Evolutionary conservation across 371 early-diverging fungal species (phyloP).

Genomic region (Mucor piriformis): DNA sequence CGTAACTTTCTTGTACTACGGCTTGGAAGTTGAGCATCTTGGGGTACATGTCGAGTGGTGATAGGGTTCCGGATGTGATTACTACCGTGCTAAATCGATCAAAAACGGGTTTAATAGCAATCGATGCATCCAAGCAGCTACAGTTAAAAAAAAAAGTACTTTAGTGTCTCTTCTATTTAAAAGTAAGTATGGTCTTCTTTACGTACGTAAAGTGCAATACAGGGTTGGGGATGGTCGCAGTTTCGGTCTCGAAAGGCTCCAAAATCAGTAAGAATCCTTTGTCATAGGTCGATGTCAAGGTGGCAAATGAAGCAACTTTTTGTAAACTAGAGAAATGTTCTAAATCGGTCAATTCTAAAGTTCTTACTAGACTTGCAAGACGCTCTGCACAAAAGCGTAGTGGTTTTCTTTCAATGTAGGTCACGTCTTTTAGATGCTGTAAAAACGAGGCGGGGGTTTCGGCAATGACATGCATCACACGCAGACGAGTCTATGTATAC

Average conservation of each 20-base stretch:
- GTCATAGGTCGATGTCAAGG: constrained; percentile 94
- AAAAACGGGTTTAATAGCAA: constrained; percentile 97
- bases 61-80: constrained; percentile 99
- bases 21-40: constrained; percentile 91
- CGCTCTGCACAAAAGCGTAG: constrained; percentile 94
- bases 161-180: too few species aligned
- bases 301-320: constrained; percentile 94
- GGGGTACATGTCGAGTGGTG: constrained; percentile 99
- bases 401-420: constrained; percentile 93
- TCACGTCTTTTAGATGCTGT: constrained; percentile 90
- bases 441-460: constrained; percentile 95
- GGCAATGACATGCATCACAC: constrained; percentile 97
- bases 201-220: constrained; percentile 85
- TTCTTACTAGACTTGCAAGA: constrained; percentile 85
- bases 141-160: constrained; percentile 1
- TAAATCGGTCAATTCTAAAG: constrained; percentile 90
- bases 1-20: constrained; percentile 87
- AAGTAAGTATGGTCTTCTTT: background rate
- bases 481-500: constrained; percentile 81
- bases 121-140: constrained; percentile 96
- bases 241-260: constrained; percentile 97
- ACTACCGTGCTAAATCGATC: constrained; percentile 95
- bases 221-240: constrained; percentile 93
- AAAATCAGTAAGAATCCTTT: constrained; percentile 96
- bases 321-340: constrained; percentile 86